Percentiles rank a stretch among this genome's conserved stretches.
Conservation (phyloP, 805 yeast genomes). For the Jamesozyma lodderae region DNA sequence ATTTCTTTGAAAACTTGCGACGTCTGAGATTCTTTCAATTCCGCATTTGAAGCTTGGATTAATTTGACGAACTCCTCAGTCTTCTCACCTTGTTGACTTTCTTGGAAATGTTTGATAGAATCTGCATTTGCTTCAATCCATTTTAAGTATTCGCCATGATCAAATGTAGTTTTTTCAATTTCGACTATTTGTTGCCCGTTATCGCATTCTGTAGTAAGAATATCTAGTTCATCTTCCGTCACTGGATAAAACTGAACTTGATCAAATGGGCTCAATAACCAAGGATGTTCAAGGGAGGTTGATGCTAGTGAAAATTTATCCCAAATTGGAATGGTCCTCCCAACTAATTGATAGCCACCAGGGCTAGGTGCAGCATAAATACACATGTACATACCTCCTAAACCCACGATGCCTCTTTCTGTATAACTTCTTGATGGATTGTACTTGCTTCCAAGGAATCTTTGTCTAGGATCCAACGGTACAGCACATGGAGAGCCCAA, state of each 20-base stretch:
- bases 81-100: conserved; percentile 68
- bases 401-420: conserved; percentile 94
- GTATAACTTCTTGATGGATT: conserved; percentile 95
- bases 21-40: conserved; percentile 48
- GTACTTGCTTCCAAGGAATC: conserved; percentile 86
- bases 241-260: conserved; percentile 94
- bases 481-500: conserved; percentile 98
- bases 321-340: conserved; percentile 97
- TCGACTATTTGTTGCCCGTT: conserved; percentile 76
- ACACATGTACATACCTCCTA: conserved; percentile 99
- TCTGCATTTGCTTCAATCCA: conserved; percentile 70
- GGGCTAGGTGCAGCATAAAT: conserved; percentile 97
- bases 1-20: conserved; percentile 39
- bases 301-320: conserved; percentile 77
- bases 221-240: conserved; percentile 71
- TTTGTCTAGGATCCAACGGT: conserved; percentile 93
- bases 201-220: conserved; percentile 58
- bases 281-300: conserved; percentile 59
- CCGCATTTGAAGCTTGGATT: conserved; percentile 74
- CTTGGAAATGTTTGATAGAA: conserved; percentile 61
- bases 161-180: conserved; percentile 69
- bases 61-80: conserved; percentile 76
- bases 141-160: conserved; percentile 63
- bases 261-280: conserved; percentile 89
- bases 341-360: conserved; percentile 95